Conservation (phyloP, 345 rosid genomes). For the Eucalyptus tenuipes region DNA sequence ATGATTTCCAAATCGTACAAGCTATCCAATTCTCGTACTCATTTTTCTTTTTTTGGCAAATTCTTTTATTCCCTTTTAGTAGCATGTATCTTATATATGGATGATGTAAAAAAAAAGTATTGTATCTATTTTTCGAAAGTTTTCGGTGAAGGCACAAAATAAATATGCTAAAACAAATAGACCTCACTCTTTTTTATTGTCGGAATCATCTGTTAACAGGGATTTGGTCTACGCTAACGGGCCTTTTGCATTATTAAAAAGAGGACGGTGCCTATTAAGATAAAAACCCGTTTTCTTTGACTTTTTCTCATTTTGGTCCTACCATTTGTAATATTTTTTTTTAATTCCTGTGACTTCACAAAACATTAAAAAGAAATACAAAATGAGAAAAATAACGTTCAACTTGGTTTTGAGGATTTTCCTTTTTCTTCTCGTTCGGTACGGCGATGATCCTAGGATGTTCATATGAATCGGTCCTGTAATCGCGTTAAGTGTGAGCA, state of each 20-base stretch:
- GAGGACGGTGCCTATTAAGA: neutral
- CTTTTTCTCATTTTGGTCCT: neutral
- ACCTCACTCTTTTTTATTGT: neutral
- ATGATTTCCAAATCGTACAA: accelerated
- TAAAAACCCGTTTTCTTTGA: neutral
- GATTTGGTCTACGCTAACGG: neutral
- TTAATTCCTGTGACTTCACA: neutral
- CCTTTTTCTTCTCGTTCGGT: neutral
- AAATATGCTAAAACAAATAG: neutral
- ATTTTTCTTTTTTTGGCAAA: neutral
- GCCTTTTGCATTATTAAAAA: neutral
- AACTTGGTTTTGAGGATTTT: neutral
- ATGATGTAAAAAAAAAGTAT: neutral
- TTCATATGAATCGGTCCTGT: neutral
- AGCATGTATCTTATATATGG: accelerated
- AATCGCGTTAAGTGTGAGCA: neutral
- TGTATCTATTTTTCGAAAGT: neutral
- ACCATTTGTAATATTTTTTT: neutral
- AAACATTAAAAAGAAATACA: neutral
- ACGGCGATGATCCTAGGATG: neutral
- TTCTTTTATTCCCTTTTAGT: accelerated
- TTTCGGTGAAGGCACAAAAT: neutral
- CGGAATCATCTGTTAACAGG: neutral
- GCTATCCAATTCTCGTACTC: accelerated
- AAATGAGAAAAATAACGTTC: neutral